Conservation (phyloP, 129 eudicot genomes). For the Artemisia tridentata region DNA sequence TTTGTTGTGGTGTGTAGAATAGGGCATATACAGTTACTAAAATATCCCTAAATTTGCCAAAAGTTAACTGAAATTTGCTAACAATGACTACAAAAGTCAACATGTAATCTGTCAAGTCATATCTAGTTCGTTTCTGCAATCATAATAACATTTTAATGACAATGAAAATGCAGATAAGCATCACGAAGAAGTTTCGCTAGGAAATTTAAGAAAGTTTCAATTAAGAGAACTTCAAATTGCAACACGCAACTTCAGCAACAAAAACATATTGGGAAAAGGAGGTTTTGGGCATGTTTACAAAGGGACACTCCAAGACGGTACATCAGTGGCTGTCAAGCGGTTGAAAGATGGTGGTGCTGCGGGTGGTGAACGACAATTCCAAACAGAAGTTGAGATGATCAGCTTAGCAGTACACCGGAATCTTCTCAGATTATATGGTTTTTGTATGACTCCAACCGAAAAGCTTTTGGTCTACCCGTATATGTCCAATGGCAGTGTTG, state of each 20-base stretch:
- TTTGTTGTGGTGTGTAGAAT: not conserved
- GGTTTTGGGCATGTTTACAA: slow-evolving; percentile 89
- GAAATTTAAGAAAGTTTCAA: slow-evolving; percentile 67
- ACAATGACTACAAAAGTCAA: slow-evolving; percentile 6
- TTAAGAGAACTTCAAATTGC: slow-evolving; percentile 79
- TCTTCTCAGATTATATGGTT: slow-evolving; percentile 78
- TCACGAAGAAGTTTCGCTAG: slow-evolving; percentile 71
- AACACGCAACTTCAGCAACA: slow-evolving; percentile 78
- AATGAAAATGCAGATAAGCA: slow-evolving; percentile 47
- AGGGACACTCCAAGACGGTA: slow-evolving; percentile 67
- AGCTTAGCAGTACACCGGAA: slow-evolving; percentile 86
- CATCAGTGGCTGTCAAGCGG: slow-evolving; percentile 79
- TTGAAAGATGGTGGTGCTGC: slow-evolving; percentile 70
- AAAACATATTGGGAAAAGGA: slow-evolving; percentile 78
- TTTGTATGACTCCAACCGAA: slow-evolving; percentile 75
- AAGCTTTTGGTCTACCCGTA: slow-evolving; percentile 82
- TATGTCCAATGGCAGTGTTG: slow-evolving; percentile 90
- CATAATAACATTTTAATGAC: not conserved
- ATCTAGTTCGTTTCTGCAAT: not conserved
- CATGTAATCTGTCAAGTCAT: not conserved
- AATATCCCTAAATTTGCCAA: not conserved
- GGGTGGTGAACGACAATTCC: slow-evolving; percentile 73
- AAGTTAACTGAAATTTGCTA: not conserved
- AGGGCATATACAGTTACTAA: not conserved
- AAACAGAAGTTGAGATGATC: slow-evolving; percentile 87